These are phyloP conservation scores for Hansenula anomala DNA, from an alignment of 1,139 yeast species.

Conservation along the genomic window DNA sequence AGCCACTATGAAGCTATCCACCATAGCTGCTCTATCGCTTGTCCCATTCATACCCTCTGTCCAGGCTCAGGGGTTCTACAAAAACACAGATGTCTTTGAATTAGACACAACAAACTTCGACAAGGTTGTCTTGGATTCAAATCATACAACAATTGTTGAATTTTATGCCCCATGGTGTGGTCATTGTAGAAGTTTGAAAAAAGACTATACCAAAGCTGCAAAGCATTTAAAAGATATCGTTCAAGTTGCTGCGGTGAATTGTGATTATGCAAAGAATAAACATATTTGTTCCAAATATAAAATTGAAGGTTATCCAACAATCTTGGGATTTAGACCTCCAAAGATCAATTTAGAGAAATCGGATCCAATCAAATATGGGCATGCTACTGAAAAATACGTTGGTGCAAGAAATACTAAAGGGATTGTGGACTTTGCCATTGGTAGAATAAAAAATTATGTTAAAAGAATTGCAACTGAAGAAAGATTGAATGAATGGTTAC, in stretches of 20 bases:
- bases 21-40: not conserved
- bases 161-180: constrained; percentile 99
- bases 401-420: constrained; percentile 66
- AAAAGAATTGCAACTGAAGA: constrained; percentile 39
- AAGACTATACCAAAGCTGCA: constrained; percentile 60
- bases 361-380: constrained; percentile 26
- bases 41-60: not conserved
- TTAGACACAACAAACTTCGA: constrained; percentile 55
- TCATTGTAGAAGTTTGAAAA: constrained; percentile 57
- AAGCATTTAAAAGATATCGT: constrained; percentile 50
- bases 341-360: constrained; percentile 35
- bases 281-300: constrained; percentile 63
- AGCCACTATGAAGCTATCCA: not conserved
- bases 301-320: constrained; percentile 76
- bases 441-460: constrained; percentile 70
- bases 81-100: constrained; percentile 50
- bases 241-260: constrained; percentile 81
- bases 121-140: constrained; percentile 57
- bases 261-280: constrained; percentile 68
- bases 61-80: constrained; percentile 33
- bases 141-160: constrained; percentile 80
- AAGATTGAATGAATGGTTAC: constrained; percentile 28
- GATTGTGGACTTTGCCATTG: constrained; percentile 51
- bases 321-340: constrained; percentile 81
- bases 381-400: constrained; percentile 58